Evolutionary conservation across 352 stramenopile species (phyloP).

Genomic region (Phytophthora vignae): DNA sequence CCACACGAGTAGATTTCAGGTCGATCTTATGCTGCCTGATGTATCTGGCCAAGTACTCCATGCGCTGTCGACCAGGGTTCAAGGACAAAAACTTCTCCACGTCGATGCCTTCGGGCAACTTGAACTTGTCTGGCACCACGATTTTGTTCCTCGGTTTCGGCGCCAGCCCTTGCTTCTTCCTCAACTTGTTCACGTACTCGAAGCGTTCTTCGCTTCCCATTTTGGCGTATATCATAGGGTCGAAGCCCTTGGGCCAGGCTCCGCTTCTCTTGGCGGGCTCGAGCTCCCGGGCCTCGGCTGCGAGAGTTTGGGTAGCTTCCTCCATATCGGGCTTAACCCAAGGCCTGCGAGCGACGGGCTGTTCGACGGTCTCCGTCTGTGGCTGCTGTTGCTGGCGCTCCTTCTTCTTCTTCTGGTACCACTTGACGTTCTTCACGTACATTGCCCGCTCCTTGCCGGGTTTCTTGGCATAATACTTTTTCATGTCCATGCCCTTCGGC

Average conservation of each 20-base stretch:
- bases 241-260: slow-evolving; percentile 20
- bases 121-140: not conserved
- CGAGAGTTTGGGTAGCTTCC: not conserved
- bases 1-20: slow-evolving; percentile 15
- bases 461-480: slow-evolving; percentile 33
- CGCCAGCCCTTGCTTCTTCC: not conserved
- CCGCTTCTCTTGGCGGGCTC: not conserved
- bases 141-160: not conserved
- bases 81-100: slow-evolving; percentile 4
- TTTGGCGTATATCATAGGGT: slow-evolving; percentile 23
- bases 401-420: slow-evolving; percentile 2
- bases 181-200: slow-evolving; percentile 31
- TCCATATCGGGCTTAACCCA: not conserved
- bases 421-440: slow-evolving; percentile 35
- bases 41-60: slow-evolving; percentile 37
- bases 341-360: not conserved
- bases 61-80: slow-evolving; percentile 20
- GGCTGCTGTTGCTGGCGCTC: not conserved
- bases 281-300: not conserved
- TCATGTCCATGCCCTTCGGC: slow-evolving; percentile 26
- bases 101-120: slow-evolving; percentile 6
- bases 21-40: slow-evolving; percentile 37
- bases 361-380: not conserved
- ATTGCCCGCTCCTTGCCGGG: slow-evolving; percentile 25
- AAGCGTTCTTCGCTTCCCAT: slow-evolving; percentile 29